Conservation (phyloP, 768 basidiomycete species). For the Auricularia sp. region DNA sequence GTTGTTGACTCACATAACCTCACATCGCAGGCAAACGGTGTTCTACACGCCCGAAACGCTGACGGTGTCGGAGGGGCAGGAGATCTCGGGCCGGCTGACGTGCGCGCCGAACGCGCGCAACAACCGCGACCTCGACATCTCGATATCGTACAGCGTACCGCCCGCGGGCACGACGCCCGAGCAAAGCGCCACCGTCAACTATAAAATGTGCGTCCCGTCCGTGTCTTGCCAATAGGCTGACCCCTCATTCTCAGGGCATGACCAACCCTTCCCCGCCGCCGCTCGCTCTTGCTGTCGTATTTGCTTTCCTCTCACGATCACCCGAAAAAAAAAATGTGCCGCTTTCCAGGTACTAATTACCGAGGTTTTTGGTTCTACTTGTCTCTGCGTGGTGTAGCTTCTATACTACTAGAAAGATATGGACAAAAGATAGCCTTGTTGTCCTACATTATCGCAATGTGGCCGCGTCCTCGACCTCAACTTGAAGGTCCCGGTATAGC, state of each 20-base stretch:
- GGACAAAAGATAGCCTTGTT: too few relatives aligned
- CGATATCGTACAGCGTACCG: slow-evolving; percentile 55
- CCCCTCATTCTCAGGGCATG: slow-evolving; percentile 54
- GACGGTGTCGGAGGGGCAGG: slow-evolving; percentile 58
- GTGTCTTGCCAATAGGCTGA: slow-evolving; percentile 3
- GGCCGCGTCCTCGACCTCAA: too few relatives aligned
- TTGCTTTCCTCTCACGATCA: too few relatives aligned
- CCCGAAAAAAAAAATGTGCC: too few relatives aligned
- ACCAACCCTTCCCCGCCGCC: slow-evolving; percentile 13
- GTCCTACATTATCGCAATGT: too few relatives aligned
- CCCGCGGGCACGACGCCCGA: slow-evolving; percentile 9
- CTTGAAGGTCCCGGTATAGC: too few relatives aligned
- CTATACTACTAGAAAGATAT: too few relatives aligned
- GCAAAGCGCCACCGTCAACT: slow-evolving; percentile 35
- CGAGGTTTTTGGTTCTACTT: too few relatives aligned
- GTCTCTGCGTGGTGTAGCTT: too few relatives aligned
- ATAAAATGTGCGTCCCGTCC: slow-evolving; percentile 70
- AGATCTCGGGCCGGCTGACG: slow-evolving; percentile 56
- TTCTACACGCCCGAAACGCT: slow-evolving; percentile 87
- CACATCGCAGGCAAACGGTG: slow-evolving; percentile 71
- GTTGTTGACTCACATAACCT: not conserved
- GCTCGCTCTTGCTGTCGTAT: too few relatives aligned
- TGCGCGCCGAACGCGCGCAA: slow-evolving; percentile 89
- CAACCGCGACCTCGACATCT: slow-evolving; percentile 91
- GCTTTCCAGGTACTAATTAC: too few relatives aligned